These are phyloP conservation scores for Plectosphaerella plurivora DNA, from an alignment of 2,329 filamentous ascomycete genomes.

Conservation along the genomic window DNA sequence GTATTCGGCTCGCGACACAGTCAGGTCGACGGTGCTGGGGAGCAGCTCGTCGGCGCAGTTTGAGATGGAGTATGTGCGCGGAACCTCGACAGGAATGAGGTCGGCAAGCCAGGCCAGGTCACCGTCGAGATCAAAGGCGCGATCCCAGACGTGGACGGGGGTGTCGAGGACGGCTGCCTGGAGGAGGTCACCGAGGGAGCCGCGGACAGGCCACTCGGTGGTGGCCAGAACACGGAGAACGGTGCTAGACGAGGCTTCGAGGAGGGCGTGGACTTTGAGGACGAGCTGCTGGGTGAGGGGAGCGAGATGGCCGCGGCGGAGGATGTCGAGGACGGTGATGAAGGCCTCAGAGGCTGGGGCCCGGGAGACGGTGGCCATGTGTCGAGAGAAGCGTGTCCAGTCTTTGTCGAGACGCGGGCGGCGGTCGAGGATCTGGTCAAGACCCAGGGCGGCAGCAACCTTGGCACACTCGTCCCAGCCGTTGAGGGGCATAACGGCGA, in stretches of 20 bases:
- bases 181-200: conserved; percentile 44
- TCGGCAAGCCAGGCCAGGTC: conserved; percentile 41
- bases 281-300: conserved; percentile 48
- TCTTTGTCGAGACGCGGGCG: conserved; percentile 29
- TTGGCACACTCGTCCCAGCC: conserved; percentile 51
- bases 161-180: conserved; percentile 44
- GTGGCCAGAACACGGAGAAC: conserved; percentile 44
- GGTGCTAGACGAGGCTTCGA: conserved; percentile 44
- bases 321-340: conserved; percentile 42
- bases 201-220: conserved; percentile 46
- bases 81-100: conserved; percentile 43
- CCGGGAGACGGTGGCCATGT: conserved; percentile 34
- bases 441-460: conserved; percentile 44
- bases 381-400: conserved; percentile 44
- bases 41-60: conserved; percentile 45
- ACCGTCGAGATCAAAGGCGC: conserved; percentile 37
- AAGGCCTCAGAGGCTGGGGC: background rate
- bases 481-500: conserved; percentile 52
- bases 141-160: conserved; percentile 43
- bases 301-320: conserved; percentile 45
- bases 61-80: conserved; percentile 49
- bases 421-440: conserved; percentile 40
- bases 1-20: conserved; percentile 46
- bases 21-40: conserved; percentile 45
- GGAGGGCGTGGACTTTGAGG: conserved; percentile 40